Conservation (phyloP, 2,329 filamentous ascomycete genomes). For the Colletotrichum karsti region DNA sequence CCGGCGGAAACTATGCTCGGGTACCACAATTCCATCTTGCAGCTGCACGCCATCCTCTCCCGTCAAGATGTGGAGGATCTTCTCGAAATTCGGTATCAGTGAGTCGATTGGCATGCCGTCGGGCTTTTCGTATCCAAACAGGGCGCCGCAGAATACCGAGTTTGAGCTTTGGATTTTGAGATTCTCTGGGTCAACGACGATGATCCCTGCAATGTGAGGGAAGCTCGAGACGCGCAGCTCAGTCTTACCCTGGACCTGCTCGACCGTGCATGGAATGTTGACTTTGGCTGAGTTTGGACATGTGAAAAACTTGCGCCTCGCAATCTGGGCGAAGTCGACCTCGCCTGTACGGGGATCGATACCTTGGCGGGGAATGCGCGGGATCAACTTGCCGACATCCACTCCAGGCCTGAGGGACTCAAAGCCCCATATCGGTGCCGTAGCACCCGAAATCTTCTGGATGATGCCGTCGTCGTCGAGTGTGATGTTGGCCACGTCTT, state of each 20-base stretch:
- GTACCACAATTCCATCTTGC: conserved; percentile 93
- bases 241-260: conserved; percentile 73
- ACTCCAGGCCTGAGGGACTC: conserved; percentile 72
- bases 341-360: conserved; percentile 76
- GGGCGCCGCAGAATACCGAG: conserved; percentile 88
- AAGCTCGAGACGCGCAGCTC: conserved; percentile 91
- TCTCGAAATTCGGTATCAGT: conserved; percentile 88
- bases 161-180: conserved; percentile 92
- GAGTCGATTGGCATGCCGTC: conserved; percentile 83
- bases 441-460: conserved; percentile 75
- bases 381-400: conserved; percentile 81
- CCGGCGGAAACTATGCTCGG: conserved; percentile 93
- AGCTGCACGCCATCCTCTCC: conserved; percentile 87
- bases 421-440: conserved; percentile 86
- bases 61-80: conserved; percentile 80
- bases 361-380: conserved; percentile 80
- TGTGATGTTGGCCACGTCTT: conserved; percentile 83
- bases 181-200: conserved; percentile 84
- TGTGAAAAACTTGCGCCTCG: conserved; percentile 81
- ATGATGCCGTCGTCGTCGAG: conserved; percentile 83
- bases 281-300: conserved; percentile 80
- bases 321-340: conserved; percentile 80
- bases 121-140: conserved; percentile 89
- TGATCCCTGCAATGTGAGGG: conserved; percentile 95
- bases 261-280: conserved; percentile 85